Percentiles rank a stretch among this genome's conserved stretches.
phyloP scores from a whole-genome alignment of 345 rosid genomes.

The Cardamine chenopodiifolia region DNA sequence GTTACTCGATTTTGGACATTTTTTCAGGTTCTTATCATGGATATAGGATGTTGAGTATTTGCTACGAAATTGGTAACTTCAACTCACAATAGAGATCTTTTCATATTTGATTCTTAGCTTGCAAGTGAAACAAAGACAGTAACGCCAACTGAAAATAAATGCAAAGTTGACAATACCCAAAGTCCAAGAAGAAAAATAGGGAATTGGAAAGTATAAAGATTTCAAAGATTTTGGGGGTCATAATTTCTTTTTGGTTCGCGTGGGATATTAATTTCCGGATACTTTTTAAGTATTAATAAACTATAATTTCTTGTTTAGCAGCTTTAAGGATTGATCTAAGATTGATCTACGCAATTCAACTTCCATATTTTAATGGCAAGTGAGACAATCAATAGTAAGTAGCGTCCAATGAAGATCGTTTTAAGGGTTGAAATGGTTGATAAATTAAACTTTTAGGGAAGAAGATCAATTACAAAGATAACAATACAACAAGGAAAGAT shows the following conservation, averaged over 20 bases:
- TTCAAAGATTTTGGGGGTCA: slow-evolving; percentile 9
- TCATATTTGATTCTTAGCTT: slow-evolving; percentile 33
- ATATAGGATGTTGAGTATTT: background rate
- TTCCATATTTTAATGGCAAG: slow-evolving; percentile 4
- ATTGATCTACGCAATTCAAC: background rate
- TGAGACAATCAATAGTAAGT: background rate
- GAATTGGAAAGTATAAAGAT: slow-evolving; percentile 19
- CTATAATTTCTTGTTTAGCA: background rate
- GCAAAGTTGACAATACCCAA: slow-evolving; percentile 23
- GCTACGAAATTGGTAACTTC: background rate
- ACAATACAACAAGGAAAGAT: background rate
- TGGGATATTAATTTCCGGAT: background rate
- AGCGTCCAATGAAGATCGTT: background rate
- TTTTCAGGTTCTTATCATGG: background rate
- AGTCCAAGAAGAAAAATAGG: slow-evolving; percentile 20
- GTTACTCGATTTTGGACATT: background rate
- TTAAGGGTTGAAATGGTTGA: background rate
- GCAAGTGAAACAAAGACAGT: slow-evolving; percentile 13
- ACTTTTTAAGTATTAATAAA: slow-evolving; percentile 2
- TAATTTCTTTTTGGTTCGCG: background rate
- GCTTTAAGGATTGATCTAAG: slow-evolving; percentile 11
- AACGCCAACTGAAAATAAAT: slow-evolving; percentile 16
- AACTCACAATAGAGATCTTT: slow-evolving; percentile 1
- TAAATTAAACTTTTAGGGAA: background rate
- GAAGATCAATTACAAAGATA: background rate